Conservation (phyloP, 805 yeast species). For the Candida ficus region DNA sequence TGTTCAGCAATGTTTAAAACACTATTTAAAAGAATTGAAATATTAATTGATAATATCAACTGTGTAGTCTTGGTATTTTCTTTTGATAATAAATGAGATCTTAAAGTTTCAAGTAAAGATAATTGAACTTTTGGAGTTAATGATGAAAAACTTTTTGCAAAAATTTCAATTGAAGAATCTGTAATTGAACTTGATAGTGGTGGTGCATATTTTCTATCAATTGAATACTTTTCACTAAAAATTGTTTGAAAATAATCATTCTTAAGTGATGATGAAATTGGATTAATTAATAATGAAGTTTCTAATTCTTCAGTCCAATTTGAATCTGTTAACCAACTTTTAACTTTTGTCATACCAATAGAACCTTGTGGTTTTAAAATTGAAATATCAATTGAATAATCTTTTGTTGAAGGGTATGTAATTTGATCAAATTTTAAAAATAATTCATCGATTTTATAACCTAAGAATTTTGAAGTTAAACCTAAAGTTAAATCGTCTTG, state of each 20-base stretch:
- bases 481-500: constrained; percentile 47
- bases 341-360: constrained; percentile 27
- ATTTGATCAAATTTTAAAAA: constrained; percentile 23
- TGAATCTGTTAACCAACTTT: constrained; percentile 27
- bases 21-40: constrained; percentile 60
- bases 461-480: constrained; percentile 42
- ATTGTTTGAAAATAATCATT: constrained; percentile 34
- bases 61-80: constrained; percentile 28
- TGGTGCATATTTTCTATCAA: constrained; percentile 33
- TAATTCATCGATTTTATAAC: constrained; percentile 33
- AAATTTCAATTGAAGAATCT: constrained; percentile 76
- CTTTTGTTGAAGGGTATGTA: constrained; percentile 5
- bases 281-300: constrained; percentile 26
- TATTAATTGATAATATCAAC: constrained; percentile 54
- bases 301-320: constrained; percentile 34
- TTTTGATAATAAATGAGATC: constrained; percentile 46
- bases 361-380: constrained; percentile 18
- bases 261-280: constrained; percentile 35
- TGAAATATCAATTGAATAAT: constrained; percentile 16
- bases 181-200: constrained; percentile 48
- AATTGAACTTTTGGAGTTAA: constrained; percentile 77
- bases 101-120: constrained; percentile 77
- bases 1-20: constrained; percentile 25
- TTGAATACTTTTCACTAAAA: constrained; percentile 28
- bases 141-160: constrained; percentile 63